phyloP scores from a whole-genome alignment of 73 alveolate species.

The Tetrahymena thermophila region DNA sequence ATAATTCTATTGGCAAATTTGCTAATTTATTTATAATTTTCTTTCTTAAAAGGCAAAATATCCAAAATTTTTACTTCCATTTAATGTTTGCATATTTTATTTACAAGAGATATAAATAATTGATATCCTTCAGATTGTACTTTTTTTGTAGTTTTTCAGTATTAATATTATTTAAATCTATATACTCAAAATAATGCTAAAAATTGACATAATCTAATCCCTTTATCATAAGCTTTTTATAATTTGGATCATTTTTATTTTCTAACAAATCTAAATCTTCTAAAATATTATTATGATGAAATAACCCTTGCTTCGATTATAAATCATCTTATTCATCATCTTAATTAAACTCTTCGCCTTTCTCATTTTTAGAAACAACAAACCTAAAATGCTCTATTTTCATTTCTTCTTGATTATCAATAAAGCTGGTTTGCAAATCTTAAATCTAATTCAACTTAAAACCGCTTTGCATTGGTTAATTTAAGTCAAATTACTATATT shows the following conservation, averaged over 20 bases:
- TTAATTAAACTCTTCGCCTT: not conserved
- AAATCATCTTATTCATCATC: not conserved
- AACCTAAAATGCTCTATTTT: not conserved
- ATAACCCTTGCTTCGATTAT: not conserved
- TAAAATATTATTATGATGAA: not conserved
- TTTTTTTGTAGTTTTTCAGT: not conserved
- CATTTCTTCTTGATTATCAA: not conserved
- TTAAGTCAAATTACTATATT: not conserved
- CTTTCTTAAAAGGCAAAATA: not conserved
- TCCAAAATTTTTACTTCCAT: not conserved
- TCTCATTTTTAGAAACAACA: not conserved
- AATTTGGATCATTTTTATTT: not conserved
- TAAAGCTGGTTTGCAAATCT: not conserved
- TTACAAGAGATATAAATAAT: not conserved
- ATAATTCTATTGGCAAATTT: too few species aligned
- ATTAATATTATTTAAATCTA: not conserved
- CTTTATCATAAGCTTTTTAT: not conserved
- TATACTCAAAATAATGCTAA: not conserved
- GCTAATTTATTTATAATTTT: too few species aligned
- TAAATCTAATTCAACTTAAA: not conserved
- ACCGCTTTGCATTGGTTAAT: not conserved
- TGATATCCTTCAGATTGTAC: not conserved
- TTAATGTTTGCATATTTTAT: not conserved
- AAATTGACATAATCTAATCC: not conserved
- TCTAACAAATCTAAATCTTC: not conserved